These are phyloP conservation scores for Trichophyton verrucosum DNA, from an alignment of 2,329 filamentous ascomycete genomes.

Conservation along the genomic window DNA sequence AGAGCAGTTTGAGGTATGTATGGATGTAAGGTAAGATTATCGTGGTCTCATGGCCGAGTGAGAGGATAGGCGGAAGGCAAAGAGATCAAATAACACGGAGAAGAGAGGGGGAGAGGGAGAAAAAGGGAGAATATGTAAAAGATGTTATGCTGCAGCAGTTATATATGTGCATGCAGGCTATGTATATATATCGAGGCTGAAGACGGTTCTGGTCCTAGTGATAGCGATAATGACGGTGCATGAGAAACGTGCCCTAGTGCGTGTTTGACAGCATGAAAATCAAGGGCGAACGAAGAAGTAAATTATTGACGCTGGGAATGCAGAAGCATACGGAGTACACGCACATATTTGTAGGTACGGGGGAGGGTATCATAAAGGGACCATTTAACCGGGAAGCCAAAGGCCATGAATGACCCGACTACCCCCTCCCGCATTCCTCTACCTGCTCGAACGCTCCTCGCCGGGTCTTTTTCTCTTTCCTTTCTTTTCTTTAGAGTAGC, in stretches of 20 bases:
- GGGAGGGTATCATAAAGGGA: background rate
- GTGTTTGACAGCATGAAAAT: conserved; percentile 2
- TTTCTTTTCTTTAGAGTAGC: background rate
- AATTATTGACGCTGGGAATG: background rate
- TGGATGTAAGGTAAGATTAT: background rate
- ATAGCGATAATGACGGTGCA: background rate
- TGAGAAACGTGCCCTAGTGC: conserved; percentile 1
- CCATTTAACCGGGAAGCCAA: background rate
- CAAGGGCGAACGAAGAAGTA: background rate
- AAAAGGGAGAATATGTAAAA: too few species aligned
- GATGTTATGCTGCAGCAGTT: too few species aligned
- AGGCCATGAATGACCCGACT: too few species aligned
- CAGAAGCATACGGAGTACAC: background rate
- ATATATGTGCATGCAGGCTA: background rate
- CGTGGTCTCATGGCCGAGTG: background rate
- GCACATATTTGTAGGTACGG: background rate
- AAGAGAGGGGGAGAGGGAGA: too few species aligned
- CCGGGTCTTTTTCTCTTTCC: background rate
- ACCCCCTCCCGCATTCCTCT: background rate
- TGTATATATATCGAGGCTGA: background rate
- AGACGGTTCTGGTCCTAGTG: background rate
- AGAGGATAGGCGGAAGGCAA: background rate
- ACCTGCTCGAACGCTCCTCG: background rate
- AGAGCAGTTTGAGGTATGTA: background rate
- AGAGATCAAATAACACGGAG: too few species aligned